Evolutionary conservation across 2,329 filamentous ascomycete species (phyloP).

Genomic region (Gyromitra esculenta): DNA sequence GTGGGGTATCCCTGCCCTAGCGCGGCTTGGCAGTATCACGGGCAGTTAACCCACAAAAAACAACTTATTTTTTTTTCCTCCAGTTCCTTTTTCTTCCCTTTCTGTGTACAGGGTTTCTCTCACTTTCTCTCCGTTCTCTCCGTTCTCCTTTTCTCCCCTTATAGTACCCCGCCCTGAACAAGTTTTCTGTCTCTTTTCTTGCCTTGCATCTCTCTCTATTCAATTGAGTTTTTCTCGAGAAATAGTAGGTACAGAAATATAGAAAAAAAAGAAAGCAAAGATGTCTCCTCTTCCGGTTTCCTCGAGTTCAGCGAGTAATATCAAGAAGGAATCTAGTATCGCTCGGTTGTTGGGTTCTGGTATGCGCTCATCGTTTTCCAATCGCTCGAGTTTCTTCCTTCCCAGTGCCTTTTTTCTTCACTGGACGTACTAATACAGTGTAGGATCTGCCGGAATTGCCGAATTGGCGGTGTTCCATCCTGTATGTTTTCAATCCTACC

Average conservation of each 20-base stretch:
- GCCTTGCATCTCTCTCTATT: constrained; percentile 1
- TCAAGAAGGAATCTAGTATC: constrained; percentile 86
- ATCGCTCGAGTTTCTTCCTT: background rate
- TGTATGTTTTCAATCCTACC: constrained; percentile 64
- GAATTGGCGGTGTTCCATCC: constrained; percentile 94
- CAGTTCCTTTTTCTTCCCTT: constrained; percentile 14
- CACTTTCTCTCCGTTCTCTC: background rate
- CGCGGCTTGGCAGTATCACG: constrained; percentile 40
- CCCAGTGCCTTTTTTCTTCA: background rate
- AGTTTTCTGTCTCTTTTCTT: background rate
- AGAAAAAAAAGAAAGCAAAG: constrained; percentile 56
- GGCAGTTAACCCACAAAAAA: constrained; percentile 14
- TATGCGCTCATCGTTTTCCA: constrained; percentile 61
- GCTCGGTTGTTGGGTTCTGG: constrained; percentile 92
- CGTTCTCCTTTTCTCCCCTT: constrained; percentile 15
- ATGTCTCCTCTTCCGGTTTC: constrained; percentile 69
- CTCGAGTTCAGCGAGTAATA: constrained; percentile 67
- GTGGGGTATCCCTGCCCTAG: constrained; percentile 33
- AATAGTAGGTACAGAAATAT: constrained; percentile 1
- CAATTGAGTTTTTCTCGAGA: constrained; percentile 24
- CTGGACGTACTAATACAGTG: constrained; percentile 26
- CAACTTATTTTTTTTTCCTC: constrained; percentile 23
- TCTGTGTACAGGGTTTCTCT: background rate
- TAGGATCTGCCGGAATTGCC: constrained; percentile 90
- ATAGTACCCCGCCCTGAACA: constrained; percentile 17